Percentiles rank a stretch among this genome's conserved stretches.
Evolutionary conservation across 495 filamentous ascomycete species (phyloP).

Genomic region (Penicillium robsamsonii): DNA sequence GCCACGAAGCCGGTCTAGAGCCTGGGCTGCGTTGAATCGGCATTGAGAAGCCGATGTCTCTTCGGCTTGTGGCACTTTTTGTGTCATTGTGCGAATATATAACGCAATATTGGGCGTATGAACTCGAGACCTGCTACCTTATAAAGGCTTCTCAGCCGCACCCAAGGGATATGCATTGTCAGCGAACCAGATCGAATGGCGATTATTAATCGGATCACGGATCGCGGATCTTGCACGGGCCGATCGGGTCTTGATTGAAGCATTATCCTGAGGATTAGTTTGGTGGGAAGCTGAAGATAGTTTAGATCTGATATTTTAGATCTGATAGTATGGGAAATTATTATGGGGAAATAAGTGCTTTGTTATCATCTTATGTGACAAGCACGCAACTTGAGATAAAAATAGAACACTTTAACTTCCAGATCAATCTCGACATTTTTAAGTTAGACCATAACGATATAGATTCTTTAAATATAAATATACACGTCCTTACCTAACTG

Average conservation of each 20-base stretch:
- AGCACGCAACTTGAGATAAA: not conserved
- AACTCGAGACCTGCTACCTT: not conserved
- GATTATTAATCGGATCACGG: constrained; percentile 27
- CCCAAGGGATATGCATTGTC: no score
- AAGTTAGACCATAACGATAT: not conserved
- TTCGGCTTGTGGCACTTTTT: not conserved
- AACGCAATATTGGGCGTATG: constrained; percentile 7
- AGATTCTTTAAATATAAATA: not conserved
- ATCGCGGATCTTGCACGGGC: not conserved
- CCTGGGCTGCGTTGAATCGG: constrained; percentile 23
- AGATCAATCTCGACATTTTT: not conserved
- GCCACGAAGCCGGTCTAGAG: constrained; percentile 16
- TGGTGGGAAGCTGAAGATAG: not conserved
- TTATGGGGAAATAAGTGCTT: not conserved
- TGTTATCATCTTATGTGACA: not conserved
- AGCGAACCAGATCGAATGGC: constrained; percentile 16
- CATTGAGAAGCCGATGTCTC: constrained; percentile 6
- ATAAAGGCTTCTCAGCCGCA: not conserved
- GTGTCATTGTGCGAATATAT: constrained; percentile 12
- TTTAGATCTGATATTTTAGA: not conserved
- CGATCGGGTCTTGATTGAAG: constrained; percentile 1
- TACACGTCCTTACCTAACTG: no score
- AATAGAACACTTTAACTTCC: not conserved
- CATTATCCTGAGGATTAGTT: not conserved
- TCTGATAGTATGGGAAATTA: not conserved